phyloP scores from a whole-genome alignment of 2,329 filamentous ascomycete species.

The Hypoxylon rubiginosum region DNA sequence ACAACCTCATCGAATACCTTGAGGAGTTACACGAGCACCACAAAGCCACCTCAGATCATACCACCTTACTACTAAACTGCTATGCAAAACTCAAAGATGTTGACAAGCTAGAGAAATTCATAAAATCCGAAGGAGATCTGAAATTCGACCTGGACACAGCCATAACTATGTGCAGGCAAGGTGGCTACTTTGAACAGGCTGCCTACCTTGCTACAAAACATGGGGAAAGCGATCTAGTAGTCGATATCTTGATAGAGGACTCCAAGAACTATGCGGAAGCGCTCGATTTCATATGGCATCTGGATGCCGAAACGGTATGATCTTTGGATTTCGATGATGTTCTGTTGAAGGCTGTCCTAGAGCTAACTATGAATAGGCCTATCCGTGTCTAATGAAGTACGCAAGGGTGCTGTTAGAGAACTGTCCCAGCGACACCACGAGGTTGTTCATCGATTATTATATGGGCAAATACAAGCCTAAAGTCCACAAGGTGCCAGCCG shows the following conservation, averaged over 20 bases:
- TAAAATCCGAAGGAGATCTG: slow-evolving; percentile 92
- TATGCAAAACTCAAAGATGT: slow-evolving; percentile 99
- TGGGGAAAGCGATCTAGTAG: slow-evolving; percentile 91
- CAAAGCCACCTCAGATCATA: slow-evolving; percentile 94
- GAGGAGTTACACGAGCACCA: slow-evolving; percentile 96
- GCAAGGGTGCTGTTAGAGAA: slow-evolving; percentile 91
- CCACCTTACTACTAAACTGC: slow-evolving; percentile 93
- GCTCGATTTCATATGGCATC: slow-evolving; percentile 88
- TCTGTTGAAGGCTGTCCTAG: no score
- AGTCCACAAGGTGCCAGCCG: slow-evolving; percentile 64
- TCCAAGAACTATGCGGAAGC: slow-evolving; percentile 91
- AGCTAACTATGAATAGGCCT: slow-evolving; percentile 69
- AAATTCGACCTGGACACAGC: slow-evolving; percentile 98
- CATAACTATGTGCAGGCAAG: slow-evolving; percentile 97
- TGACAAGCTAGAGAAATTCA: slow-evolving; percentile 94
- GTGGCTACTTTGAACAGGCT: slow-evolving; percentile 96
- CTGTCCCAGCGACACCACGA: slow-evolving; percentile 84
- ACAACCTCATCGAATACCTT: slow-evolving; percentile 96
- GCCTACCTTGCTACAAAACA: slow-evolving; percentile 96
- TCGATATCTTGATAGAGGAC: slow-evolving; percentile 96
- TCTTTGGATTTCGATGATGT: not conserved
- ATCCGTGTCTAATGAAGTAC: slow-evolving; percentile 93
- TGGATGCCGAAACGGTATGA: slow-evolving; percentile 82
- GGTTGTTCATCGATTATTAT: slow-evolving; percentile 94
- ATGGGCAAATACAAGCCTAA: slow-evolving; percentile 85